These are phyloP conservation scores for Sanghuangporus baumii DNA, from an alignment of 1,284 basidiomycete genomes.

Conservation along the genomic window DNA sequence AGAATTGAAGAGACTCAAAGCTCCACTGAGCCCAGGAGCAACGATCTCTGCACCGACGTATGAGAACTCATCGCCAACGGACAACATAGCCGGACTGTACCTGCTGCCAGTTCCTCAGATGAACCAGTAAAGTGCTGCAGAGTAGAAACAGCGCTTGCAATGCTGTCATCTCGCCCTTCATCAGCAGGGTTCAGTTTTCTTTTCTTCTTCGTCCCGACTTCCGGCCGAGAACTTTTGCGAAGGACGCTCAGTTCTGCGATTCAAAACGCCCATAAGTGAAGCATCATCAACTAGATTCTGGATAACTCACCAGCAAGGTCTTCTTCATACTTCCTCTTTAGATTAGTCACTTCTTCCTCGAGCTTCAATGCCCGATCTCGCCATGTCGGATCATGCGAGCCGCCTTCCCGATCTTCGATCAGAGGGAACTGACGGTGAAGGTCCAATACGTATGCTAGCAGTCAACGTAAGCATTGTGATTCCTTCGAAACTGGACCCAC, in stretches of 20 bases:
- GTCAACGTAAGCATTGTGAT: neutral
- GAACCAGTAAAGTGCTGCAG: neutral
- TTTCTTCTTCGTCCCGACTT: slow-evolving; percentile 4
- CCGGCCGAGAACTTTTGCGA: neutral
- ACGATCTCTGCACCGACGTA: neutral
- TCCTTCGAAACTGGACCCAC: neutral
- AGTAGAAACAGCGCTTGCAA: neutral
- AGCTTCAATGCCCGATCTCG: slow-evolving; percentile 10
- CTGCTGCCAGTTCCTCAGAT: neutral
- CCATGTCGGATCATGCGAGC: neutral
- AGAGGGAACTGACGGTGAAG: slow-evolving; percentile 8
- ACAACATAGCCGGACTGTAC: neutral
- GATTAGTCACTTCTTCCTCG: slow-evolving; percentile 7
- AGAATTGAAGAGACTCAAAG: slow-evolving; percentile 5
- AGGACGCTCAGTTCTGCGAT: slow-evolving; percentile 3
- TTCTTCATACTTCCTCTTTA: slow-evolving; percentile 12
- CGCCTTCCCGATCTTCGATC: neutral
- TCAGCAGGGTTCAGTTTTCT: neutral
- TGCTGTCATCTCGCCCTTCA: neutral
- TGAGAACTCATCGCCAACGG: neutral
- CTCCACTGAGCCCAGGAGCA: slow-evolving; percentile 1
- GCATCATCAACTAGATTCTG: neutral
- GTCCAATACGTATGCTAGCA: slow-evolving; percentile 9
- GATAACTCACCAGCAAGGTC: slow-evolving; percentile 5
- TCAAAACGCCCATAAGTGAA: neutral